These are phyloP conservation scores for Parvularia atlantis DNA, from an alignment of 78 protist species.

Conservation along the genomic window DNA sequence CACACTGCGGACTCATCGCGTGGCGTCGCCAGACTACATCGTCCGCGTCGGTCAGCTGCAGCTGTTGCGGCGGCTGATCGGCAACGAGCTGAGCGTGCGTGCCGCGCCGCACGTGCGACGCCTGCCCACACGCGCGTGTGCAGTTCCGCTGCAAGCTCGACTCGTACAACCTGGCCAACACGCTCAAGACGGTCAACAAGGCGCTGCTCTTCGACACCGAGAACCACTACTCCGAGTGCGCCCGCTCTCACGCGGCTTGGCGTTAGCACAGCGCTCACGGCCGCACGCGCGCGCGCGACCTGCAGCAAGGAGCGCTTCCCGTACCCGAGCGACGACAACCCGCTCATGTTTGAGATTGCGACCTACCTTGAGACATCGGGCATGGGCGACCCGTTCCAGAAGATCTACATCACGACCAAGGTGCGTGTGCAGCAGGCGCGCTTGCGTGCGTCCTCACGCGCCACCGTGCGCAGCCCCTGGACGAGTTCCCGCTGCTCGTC, in stretches of 20 bases:
- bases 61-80: conserved; percentile 64
- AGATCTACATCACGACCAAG: conserved; percentile 62
- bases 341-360: conserved; percentile 43
- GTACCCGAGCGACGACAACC: conserved; percentile 66
- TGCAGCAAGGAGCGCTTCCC: conserved; percentile 57
- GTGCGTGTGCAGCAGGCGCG: background rate
- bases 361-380: conserved; percentile 64
- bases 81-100: conserved; percentile 35
- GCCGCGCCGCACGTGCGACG: too few relatives aligned
- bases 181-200: too few relatives aligned
- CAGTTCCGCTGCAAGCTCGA: too few relatives aligned
- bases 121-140: too few relatives aligned
- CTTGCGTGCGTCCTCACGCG: too few relatives aligned
- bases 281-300: conserved; percentile 8
- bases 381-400: conserved; percentile 53
- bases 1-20: too few relatives aligned
- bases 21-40: too few relatives aligned
- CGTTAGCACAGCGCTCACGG: too few relatives aligned
- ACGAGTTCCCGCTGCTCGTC: conserved; percentile 36
- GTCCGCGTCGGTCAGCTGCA: conserved; percentile 85
- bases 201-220: conserved; percentile 33
- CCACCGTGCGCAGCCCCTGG: conserved; percentile 9
- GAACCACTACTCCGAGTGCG: conserved; percentile 25
- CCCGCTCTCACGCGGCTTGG: background rate
- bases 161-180: conserved; percentile 37